A percentile compares a stretch with the other conserved stretches of the same genome.
Conservation (phyloP, 805 yeast genomes). For the Lachancea sp. region DNA sequence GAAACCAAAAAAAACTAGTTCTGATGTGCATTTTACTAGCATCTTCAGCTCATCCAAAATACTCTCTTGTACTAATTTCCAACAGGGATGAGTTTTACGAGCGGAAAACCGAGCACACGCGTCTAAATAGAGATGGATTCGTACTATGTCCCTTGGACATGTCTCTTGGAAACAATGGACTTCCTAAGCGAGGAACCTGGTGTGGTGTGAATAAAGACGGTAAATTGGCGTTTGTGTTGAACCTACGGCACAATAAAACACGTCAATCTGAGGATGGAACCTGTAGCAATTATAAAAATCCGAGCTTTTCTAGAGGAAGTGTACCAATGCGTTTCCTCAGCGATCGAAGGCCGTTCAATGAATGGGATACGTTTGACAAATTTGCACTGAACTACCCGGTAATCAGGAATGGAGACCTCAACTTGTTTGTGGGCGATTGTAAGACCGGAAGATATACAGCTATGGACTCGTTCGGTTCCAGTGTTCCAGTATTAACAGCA, state of each 20-base stretch:
- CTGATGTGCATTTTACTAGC: conserved; percentile 75
- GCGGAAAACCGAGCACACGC: conserved; percentile 63
- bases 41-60: conserved; percentile 63
- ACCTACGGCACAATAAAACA: conserved; percentile 49
- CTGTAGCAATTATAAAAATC: conserved; percentile 18
- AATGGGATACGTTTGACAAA: conserved; percentile 26
- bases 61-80: conserved; percentile 67
- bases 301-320: conserved; percentile 38
- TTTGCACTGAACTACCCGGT: conserved; percentile 19
- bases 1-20: background rate
- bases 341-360: conserved; percentile 13
- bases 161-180: conserved; percentile 32
- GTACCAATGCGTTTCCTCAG: conserved; percentile 37
- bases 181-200: conserved; percentile 86
- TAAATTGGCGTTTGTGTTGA: conserved; percentile 65
- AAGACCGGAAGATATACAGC: conserved; percentile 17
- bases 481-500: conserved; percentile 27
- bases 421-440: conserved; percentile 35
- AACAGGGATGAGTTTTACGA: conserved; percentile 82
- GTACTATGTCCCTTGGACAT: conserved; percentile 69
- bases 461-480: conserved; percentile 28
- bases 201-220: conserved; percentile 61
- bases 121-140: conserved; percentile 25
- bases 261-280: conserved; percentile 13
- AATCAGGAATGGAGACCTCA: conserved; percentile 28